Evolutionary conservation across 768 basidiomycete species (phyloP).

Genomic region (Lactarius hatsudake): DNA sequence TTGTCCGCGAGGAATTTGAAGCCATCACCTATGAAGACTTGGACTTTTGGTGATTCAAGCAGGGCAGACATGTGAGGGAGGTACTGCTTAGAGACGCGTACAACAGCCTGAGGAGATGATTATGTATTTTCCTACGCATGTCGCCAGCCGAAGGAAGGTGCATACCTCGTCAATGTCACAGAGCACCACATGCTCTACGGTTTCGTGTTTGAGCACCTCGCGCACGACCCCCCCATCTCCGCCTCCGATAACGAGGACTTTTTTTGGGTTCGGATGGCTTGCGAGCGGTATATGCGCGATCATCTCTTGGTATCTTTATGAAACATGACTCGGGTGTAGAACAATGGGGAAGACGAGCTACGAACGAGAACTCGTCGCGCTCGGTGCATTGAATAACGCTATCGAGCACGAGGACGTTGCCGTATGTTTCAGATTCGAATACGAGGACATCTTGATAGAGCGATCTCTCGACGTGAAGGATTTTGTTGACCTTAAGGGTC

Average conservation of each 20-base stretch:
- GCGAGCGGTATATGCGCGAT: conserved; percentile 96
- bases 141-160: conserved; percentile 7
- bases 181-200: conserved; percentile 88
- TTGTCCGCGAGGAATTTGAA: conserved; percentile 95
- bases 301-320: conserved; percentile 94
- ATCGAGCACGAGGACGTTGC: conserved; percentile 95
- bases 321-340: conserved; percentile 2
- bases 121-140: background rate
- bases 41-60: conserved; percentile 76
- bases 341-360: conserved; percentile 26
- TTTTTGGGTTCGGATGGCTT: conserved; percentile 93
- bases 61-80: conserved; percentile 93
- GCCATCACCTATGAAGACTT: conserved; percentile 87
- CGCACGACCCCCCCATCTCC: conserved; percentile 98
- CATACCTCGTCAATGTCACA: conserved; percentile 95
- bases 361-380: conserved; percentile 97
- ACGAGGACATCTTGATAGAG: conserved; percentile 96
- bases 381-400: conserved; percentile 97
- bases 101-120: conserved; percentile 63
- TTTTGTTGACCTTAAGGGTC: conserved; percentile 93
- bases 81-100: conserved; percentile 89
- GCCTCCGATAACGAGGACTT: conserved; percentile 95
- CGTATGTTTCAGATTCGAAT: conserved; percentile 92
- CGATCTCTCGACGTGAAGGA: conserved; percentile 91
- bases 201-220: conserved; percentile 91